Evolutionary conservation across 1,284 basidiomycete genomes (phyloP), one percentile per base, ranked within the genome.

Genomic region (Apiotrichum sp.): DNA sequence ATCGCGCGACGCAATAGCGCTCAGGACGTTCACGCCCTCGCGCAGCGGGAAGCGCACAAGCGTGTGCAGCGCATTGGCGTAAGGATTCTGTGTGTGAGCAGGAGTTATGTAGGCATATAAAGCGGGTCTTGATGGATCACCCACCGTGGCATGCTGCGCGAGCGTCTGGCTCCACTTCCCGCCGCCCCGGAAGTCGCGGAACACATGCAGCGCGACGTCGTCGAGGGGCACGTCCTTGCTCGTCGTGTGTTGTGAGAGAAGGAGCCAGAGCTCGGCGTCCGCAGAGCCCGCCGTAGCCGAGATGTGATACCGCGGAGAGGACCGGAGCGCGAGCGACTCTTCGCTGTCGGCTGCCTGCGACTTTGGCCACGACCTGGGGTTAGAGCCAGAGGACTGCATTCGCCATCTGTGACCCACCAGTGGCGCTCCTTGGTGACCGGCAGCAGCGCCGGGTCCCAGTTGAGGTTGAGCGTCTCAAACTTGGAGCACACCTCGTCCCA

Each of bases 391-490:
- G 22, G 22, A 22, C 22, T 22, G 22, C 22, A 22, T 22, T 22
- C 22, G 22, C 22, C 22, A 22, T 22, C 22, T 22, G 22, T 22
- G 22, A 71, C 80, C 55, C 59, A 86, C 89, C 86, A 86, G 61
- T 95, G 89, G 55, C 88, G 83, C 3, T 68, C 76, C 10, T 83
- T 65, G 1, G 67, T 67, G 41, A 81, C 73, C 1, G 78, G 68
- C 71, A 89, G 87, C 6, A 83, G 77, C 0, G 58, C 64, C 0
- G 92, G 89, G 69, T 93, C 81, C 93, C 93, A 97, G 68, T 88
- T 97, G 40, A 90, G 72, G 71, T 92, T 91, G 41, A 96, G 75
- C 1, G 88, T 84, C 52, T 92, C 86, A 63, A 97, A 96, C 0
- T 83, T 75, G 13, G 81, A 78, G 55, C 90, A 83, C 5, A 87